A percentile compares a stretch with the other conserved stretches of the same genome.
phyloP scores from a whole-genome alignment of 495 filamentous ascomycete genomes.

The Tuber microsphaerosporum region DNA sequence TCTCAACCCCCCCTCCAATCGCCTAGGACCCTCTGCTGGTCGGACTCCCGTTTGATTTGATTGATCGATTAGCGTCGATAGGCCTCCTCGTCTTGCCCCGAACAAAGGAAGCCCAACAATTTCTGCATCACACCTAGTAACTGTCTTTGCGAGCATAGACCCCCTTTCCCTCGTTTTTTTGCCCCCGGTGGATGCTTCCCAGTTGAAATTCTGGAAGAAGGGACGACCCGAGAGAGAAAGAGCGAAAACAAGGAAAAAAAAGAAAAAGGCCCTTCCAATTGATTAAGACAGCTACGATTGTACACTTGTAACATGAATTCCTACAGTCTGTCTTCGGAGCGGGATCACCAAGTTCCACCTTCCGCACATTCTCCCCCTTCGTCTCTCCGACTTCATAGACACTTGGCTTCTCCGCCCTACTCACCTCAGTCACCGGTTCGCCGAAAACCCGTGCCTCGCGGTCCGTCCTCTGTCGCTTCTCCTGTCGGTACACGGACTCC shows the following conservation, averaged over 20 bases:
- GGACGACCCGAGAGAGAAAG: neutral
- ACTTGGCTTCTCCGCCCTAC: constrained; percentile 22
- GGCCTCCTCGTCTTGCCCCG: neutral
- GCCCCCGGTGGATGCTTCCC: neutral
- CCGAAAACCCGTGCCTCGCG: constrained; percentile 42
- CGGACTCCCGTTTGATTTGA: neutral
- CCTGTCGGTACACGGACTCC: constrained; percentile 21
- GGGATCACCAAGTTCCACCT: constrained; percentile 14
- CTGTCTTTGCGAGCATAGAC: constrained; percentile 3
- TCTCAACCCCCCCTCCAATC: neutral
- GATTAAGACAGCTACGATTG: neutral
- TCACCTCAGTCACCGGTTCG: constrained; percentile 39
- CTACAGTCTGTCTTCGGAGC: constrained; percentile 22
- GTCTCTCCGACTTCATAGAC: constrained; percentile 20
- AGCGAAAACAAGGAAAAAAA: neutral
- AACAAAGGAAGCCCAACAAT: neutral
- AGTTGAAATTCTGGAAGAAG: neutral
- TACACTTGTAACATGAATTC: constrained; percentile 23
- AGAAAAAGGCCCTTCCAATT: neutral
- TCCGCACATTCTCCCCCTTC: constrained; percentile 15
- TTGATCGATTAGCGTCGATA: constrained; percentile 1
- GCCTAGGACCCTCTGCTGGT: constrained; percentile 3
- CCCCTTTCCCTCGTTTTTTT: neutral
- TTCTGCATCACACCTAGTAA: neutral
- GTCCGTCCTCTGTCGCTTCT: constrained; percentile 27